A percentile compares a stretch with the other conserved stretches of the same genome.
Evolutionary conservation across 139 green algal species (phyloP).

Genomic region (Limnomonas spitsbergensis): DNA sequence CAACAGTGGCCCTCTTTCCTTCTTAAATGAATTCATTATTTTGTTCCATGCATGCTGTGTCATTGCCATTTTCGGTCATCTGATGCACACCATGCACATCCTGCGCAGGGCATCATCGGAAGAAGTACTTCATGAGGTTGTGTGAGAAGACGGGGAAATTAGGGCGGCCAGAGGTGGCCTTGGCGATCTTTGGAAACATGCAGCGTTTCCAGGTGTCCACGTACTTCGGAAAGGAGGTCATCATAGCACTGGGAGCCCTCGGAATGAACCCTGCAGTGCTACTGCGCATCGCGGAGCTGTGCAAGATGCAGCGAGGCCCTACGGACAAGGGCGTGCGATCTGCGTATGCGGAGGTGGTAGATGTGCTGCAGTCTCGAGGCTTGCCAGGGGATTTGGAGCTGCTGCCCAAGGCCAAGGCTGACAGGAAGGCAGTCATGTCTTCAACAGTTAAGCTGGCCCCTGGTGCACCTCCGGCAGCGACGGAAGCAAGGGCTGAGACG

Average conservation of each 20-base stretch:
- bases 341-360: not conserved
- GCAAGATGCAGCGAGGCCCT: slow-evolving; percentile 16
- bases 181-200: slow-evolving; percentile 10
- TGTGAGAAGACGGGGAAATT: not conserved
- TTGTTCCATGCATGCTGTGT: not conserved
- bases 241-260: not conserved
- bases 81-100: not conserved
- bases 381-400: not conserved
- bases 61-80: too few species aligned
- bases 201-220: slow-evolving; percentile 3
- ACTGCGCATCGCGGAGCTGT: slow-evolving; percentile 13
- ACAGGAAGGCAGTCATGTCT: not conserved
- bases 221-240: slow-evolving; percentile 14
- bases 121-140: slow-evolving; percentile 20
- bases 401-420: not conserved
- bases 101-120: slow-evolving; percentile 11
- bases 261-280: slow-evolving; percentile 2
- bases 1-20: not conserved
- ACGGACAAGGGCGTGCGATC: slow-evolving; percentile 9
- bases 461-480: too few species aligned
- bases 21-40: not conserved
- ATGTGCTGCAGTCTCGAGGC: not conserved
- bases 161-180: not conserved
- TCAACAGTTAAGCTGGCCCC: not conserved
- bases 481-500: too few species aligned